Conservation (phyloP, 1,139 yeast species). For the Taphrina communis region DNA sequence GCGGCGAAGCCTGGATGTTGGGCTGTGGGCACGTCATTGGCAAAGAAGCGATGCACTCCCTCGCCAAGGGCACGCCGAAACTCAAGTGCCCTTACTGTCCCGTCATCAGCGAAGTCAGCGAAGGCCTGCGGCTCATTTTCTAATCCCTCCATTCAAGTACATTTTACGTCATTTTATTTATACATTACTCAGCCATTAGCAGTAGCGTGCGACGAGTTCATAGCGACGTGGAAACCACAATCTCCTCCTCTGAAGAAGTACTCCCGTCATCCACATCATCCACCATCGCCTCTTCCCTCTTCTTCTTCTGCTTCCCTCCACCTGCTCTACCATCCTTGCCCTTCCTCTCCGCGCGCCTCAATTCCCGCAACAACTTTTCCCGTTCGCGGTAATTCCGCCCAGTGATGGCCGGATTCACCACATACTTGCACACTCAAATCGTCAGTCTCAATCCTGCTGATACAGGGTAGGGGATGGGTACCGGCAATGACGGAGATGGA, state of each 20-base stretch:
- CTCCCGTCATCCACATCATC: not conserved
- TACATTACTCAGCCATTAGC: not conserved
- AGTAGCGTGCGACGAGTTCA: not conserved
- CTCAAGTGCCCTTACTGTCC: conserved; percentile 77
- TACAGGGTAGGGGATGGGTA: not conserved
- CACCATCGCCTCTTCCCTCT: not conserved
- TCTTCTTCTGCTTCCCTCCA: not conserved
- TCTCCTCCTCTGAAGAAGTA: conserved; percentile 15
- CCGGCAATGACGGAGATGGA: conserved; percentile 32
- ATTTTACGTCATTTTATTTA: not conserved
- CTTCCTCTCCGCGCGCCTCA: not conserved
- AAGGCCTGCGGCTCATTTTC: conserved; percentile 27
- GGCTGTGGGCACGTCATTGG: conserved; percentile 58
- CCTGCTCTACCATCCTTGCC: not conserved
- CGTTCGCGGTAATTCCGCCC: conserved; percentile 14
- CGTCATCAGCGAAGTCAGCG: conserved; percentile 49
- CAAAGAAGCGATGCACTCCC: conserved; percentile 34
- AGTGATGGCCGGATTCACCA: conserved; percentile 21
- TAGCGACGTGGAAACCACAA: not conserved
- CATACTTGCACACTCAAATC: conserved; percentile 25
- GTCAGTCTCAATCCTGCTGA: not conserved
- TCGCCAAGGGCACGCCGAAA: conserved; percentile 32
- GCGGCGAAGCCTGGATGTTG: conserved; percentile 60
- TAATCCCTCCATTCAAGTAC: not conserved
- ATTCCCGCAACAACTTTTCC: conserved; percentile 6